Conservation (phyloP, 371 early-diverging fungal species). For the Blastocladiella emersonii region DNA sequence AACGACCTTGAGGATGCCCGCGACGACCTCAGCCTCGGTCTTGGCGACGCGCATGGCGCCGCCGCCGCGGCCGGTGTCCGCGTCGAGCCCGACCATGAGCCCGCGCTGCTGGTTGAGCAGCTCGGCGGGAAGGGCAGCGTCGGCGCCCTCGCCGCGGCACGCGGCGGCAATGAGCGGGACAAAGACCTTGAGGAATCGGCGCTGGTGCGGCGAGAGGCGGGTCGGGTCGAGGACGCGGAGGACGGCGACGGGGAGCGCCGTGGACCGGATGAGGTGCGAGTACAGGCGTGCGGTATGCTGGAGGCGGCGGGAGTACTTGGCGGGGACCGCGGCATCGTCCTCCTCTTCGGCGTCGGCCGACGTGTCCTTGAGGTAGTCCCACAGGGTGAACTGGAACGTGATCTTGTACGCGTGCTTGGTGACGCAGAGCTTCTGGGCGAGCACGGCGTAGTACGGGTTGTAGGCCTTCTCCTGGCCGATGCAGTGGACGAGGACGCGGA, state of each 20-base stretch:
- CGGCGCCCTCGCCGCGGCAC: no score
- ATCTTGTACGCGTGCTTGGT: conserved; percentile 66
- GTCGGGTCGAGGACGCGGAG: background rate
- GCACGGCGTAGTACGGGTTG: conserved; percentile 89
- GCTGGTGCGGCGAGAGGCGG: background rate
- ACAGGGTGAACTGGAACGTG: conserved; percentile 85
- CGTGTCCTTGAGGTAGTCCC: conserved; percentile 59
- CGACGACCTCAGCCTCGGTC: no score
- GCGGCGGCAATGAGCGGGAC: no score
- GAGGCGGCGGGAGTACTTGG: background rate
- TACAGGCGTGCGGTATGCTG: background rate
- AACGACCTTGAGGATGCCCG: no score
- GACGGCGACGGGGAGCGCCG: background rate
- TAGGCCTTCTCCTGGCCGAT: conserved; percentile 56
- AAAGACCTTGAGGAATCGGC: background rate
- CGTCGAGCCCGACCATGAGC: no score
- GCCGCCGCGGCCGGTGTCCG: no score
- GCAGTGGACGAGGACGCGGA: conserved; percentile 60
- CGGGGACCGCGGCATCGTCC: background rate
- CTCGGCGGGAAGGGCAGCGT: no score
- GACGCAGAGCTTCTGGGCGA: conserved; percentile 60
- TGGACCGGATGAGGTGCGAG: background rate
- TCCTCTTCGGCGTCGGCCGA: background rate
- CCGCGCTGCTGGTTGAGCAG: no score
- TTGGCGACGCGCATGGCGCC: no score